Percentiles rank a stretch among this genome's conserved stretches.
phyloP scores from a whole-genome alignment of 1,139 yeast genomes.

The Pichia sp. region DNA sequence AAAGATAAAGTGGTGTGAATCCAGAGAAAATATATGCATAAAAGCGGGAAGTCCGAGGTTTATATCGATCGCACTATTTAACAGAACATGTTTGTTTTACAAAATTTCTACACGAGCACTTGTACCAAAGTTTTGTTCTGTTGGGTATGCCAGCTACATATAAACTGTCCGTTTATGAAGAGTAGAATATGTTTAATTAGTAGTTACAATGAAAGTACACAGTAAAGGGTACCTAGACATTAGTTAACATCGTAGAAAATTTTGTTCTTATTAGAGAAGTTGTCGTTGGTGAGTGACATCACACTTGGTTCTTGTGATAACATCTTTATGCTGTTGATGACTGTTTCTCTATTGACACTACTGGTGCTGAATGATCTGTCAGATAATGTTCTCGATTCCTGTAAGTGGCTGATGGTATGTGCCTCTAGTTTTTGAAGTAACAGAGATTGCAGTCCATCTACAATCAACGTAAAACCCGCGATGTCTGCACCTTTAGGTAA shows the following conservation, averaged over 20 bases:
- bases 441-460: slow-evolving; percentile 66
- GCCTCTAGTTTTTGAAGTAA: slow-evolving; percentile 22
- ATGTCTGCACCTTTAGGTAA: slow-evolving; percentile 72
- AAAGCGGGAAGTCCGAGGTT: too few relatives aligned
- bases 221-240: not conserved
- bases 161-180: too few relatives aligned
- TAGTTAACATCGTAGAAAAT: slow-evolving; percentile 30
- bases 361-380: slow-evolving; percentile 9
- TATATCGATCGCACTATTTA: too few relatives aligned
- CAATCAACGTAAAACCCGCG: slow-evolving; percentile 62
- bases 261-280: slow-evolving; percentile 26
- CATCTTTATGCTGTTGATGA: slow-evolving; percentile 18
- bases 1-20: too few relatives aligned
- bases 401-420: not conserved
- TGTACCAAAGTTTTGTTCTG: too few relatives aligned
- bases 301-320: slow-evolving; percentile 26
- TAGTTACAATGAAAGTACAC: not conserved
- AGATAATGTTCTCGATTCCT: not conserved
- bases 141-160: too few relatives aligned
- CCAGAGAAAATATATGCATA: too few relatives aligned
- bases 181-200: too few relatives aligned
- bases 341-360: slow-evolving; percentile 12
- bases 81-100: too few relatives aligned
- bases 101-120: too few relatives aligned
- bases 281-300: slow-evolving; percentile 27